Evolutionary conservation across 495 filamentous ascomycete genomes (phyloP).

Genomic region (Tuber calosporum): DNA sequence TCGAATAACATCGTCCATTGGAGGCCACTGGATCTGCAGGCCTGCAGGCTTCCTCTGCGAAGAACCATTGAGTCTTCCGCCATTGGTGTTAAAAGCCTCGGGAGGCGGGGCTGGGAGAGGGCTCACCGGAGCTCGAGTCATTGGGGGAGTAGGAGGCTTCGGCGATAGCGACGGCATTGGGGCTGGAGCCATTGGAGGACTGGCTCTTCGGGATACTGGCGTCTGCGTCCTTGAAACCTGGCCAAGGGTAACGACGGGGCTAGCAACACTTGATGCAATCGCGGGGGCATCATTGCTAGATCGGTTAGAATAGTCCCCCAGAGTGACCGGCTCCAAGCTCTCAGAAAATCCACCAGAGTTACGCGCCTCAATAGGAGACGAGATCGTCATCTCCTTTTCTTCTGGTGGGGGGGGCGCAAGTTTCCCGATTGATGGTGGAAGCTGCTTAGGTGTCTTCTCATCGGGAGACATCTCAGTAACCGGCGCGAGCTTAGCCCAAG

Average conservation of each 20-base stretch:
- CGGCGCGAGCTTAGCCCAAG: slow-evolving; percentile 68
- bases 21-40: slow-evolving; percentile 64
- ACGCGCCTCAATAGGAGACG: slow-evolving; percentile 34
- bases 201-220: neutral
- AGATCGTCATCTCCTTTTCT: slow-evolving; percentile 34
- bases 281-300: slow-evolving; percentile 22
- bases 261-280: slow-evolving; percentile 20
- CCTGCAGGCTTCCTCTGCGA: slow-evolving; percentile 74
- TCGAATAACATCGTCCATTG: slow-evolving; percentile 51
- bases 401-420: slow-evolving; percentile 21
- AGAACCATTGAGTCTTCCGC: slow-evolving; percentile 58
- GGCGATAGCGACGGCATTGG: slow-evolving; percentile 44
- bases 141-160: slow-evolving; percentile 37
- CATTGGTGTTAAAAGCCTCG: slow-evolving; percentile 51
- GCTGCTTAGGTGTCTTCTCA: slow-evolving; percentile 49
- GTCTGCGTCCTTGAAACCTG: slow-evolving; percentile 6
- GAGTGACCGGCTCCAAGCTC: slow-evolving; percentile 23
- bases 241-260: slow-evolving; percentile 13
- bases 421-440: slow-evolving; percentile 20
- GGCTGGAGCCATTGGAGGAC: slow-evolving; percentile 36
- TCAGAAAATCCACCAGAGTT: slow-evolving; percentile 37
- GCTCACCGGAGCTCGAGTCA: slow-evolving; percentile 49
- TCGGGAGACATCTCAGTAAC: slow-evolving; percentile 69
- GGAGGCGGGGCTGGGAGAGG: slow-evolving; percentile 53
- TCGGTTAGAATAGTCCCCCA: slow-evolving; percentile 26